Conservation (phyloP, 495 filamentous ascomycete genomes). For the Tuber indicum region DNA sequence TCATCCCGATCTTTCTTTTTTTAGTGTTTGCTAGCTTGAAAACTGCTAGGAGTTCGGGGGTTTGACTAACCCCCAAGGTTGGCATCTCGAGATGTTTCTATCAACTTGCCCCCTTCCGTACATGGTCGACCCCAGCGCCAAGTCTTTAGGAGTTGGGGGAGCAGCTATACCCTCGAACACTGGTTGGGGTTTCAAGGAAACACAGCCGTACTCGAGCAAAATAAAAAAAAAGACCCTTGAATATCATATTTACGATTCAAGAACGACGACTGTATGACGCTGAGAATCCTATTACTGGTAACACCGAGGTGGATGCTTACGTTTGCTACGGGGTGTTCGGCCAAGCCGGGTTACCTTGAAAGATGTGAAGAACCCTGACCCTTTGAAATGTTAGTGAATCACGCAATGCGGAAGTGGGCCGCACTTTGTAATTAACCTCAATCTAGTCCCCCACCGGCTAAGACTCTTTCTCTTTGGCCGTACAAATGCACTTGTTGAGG, state of each 20-base stretch:
- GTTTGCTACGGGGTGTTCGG: neutral
- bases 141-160: no score
- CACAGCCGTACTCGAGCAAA: no score
- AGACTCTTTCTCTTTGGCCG: neutral
- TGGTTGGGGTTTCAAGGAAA: no score
- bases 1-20: no score
- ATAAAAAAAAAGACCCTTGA: neutral
- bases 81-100: no score
- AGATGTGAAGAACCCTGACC: neutral
- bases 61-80: no score
- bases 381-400: neutral
- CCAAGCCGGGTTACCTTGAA: neutral
- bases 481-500: neutral
- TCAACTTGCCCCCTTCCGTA: no score
- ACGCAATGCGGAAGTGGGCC: neutral
- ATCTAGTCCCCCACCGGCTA: neutral
- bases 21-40: no score
- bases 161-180: no score
- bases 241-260: neutral
- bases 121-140: no score
- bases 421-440: neutral
- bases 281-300: neutral
- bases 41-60: no score
- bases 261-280: neutral
- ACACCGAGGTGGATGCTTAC: neutral